phyloP scores from a whole-genome alignment of 2,329 filamentous ascomycete genomes.

The Gliomastix tumulicola region DNA sequence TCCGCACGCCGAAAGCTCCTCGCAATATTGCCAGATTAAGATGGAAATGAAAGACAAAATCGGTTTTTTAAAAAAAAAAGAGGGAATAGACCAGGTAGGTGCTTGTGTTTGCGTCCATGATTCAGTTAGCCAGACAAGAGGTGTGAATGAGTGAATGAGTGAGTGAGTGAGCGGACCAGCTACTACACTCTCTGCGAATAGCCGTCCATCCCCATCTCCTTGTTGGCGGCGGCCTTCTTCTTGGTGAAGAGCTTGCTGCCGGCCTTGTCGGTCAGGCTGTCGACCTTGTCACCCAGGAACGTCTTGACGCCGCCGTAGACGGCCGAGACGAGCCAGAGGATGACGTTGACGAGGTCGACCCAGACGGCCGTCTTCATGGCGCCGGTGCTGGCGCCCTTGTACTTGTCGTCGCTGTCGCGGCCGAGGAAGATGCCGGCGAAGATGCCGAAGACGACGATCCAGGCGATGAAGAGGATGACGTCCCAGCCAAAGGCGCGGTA shows the following conservation, averaged over 20 bases:
- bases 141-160: too few species aligned
- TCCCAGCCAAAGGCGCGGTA: slow-evolving; percentile 39
- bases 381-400: slow-evolving; percentile 32
- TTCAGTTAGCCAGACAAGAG: too few species aligned
- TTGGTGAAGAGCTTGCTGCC: slow-evolving; percentile 28
- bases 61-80: too few species aligned
- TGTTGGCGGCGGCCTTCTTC: slow-evolving; percentile 16
- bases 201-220: too few species aligned
- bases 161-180: too few species aligned
- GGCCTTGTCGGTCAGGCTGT: slow-evolving; percentile 26
- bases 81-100: too few species aligned
- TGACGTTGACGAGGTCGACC: slow-evolving; percentile 60
- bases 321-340: slow-evolving; percentile 54
- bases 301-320: slow-evolving; percentile 32
- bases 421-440: slow-evolving; percentile 68
- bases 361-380: slow-evolving; percentile 67
- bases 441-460: slow-evolving; percentile 63
- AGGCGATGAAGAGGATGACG: slow-evolving; percentile 36
- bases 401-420: slow-evolving; percentile 42
- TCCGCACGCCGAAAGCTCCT: too few species aligned
- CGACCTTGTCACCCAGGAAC: slow-evolving; percentile 31
- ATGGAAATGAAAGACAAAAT: too few species aligned
- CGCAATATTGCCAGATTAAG: too few species aligned
- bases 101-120: too few species aligned
- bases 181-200: too few species aligned